Conservation (phyloP, 2,329 filamentous ascomycete species). For the Penicillium sp. region DNA sequence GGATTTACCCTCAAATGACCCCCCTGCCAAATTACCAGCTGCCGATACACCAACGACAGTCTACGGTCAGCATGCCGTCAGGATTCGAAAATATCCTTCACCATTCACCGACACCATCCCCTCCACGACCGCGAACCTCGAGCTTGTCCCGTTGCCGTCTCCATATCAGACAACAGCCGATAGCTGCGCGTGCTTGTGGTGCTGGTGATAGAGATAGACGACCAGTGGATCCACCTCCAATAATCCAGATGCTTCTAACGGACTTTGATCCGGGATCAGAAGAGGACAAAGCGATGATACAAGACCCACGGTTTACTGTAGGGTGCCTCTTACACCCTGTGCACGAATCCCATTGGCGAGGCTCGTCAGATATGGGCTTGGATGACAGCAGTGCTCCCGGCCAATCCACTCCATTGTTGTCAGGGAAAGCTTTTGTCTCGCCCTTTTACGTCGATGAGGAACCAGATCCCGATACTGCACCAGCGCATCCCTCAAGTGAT, state of each 20-base stretch:
- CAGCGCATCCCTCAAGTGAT: slow-evolving; percentile 38
- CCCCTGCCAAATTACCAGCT: slow-evolving; percentile 20
- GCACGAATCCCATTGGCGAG: slow-evolving; percentile 21
- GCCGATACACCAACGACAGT: slow-evolving; percentile 23
- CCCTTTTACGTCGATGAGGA: slow-evolving; percentile 49
- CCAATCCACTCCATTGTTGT: slow-evolving; percentile 38
- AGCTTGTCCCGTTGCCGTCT: slow-evolving; percentile 43
- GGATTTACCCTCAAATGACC: slow-evolving; percentile 21
- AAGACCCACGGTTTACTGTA: slow-evolving; percentile 48
- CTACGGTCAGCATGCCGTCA: slow-evolving; percentile 37
- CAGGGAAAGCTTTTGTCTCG: slow-evolving; percentile 47
- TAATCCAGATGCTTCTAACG: slow-evolving; percentile 51
- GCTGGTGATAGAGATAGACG: slow-evolving; percentile 53
- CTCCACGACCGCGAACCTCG: slow-evolving; percentile 28
- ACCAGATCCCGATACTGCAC: slow-evolving; percentile 49
- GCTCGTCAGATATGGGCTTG: slow-evolving; percentile 17
- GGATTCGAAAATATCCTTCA: slow-evolving; percentile 46
- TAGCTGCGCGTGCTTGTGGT: slow-evolving; percentile 52
- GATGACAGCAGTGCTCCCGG: slow-evolving; percentile 26
- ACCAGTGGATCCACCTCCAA: slow-evolving; percentile 53
- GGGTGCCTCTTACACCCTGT: slow-evolving; percentile 50
- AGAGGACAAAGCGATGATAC: slow-evolving; percentile 45
- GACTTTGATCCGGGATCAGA: slow-evolving; percentile 48
- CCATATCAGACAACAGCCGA: slow-evolving; percentile 52
- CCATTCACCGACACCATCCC: slow-evolving; percentile 30